Evolutionary conservation across 176 grass and related monocot genomes (phyloP), one percentile per base, ranked within the genome.

Genomic region (Bonia amplexicaulis): DNA sequence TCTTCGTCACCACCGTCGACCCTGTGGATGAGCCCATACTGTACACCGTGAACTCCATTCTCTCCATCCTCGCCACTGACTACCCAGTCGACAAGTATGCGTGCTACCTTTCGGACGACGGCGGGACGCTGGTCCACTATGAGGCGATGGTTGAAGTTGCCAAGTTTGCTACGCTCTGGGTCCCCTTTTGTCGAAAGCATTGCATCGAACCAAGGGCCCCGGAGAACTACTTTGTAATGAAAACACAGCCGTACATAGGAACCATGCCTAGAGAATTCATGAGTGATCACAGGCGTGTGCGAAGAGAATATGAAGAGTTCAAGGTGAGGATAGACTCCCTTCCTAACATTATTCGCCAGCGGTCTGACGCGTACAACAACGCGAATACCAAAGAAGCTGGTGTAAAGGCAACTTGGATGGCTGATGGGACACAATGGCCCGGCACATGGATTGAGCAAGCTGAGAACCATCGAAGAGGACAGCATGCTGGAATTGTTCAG

Each of bases 1-100:
- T 90, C 48, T 87, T 90, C 66, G 26, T 90, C 66, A 86, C 89
- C 73, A 90, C 89, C 58, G 89, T 83, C 6, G 89, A 90, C 48
- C 89, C 89, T 0, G 73, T 83, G 8, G 84, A 90, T 16, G 89
- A 90, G 17, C 84, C 84, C 25, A 66, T 87, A 27, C 1, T 90
- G 5, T 86, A 79, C 89, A 90, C 84, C 3, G 89, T 87, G 7
- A 90, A 90, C 80, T 66, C 89, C 48, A 51, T 90, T 5, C 89
- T 86, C 66, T 90, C 88, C 20, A 90, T 90, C 79, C 79, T 90
- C 42, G 88, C 88, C 73, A 49, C 84, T 14, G 88, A 90, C 79
- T 90, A 90, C 84, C 88, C 88, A 0, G 73, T 83, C 6, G 88
- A 86, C 2, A 90, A 29, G 73, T 42, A 78, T 9, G 84, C 88